These are phyloP conservation scores for Hemileia vastatrix DNA, from an alignment of 1,284 basidiomycete species.

Conservation along the genomic window DNA sequence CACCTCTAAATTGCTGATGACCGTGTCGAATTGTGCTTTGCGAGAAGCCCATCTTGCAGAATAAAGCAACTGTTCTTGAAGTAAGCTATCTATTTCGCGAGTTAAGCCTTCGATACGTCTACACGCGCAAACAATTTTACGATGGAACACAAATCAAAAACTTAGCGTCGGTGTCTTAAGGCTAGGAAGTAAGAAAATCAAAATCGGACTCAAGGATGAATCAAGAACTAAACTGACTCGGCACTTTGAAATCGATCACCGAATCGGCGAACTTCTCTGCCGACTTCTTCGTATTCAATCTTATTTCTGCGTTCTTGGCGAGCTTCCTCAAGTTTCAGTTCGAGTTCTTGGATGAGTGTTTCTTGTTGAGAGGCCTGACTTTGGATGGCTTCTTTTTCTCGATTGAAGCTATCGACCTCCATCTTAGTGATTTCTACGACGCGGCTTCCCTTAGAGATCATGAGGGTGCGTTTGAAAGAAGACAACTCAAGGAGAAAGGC, in stretches of 20 bases:
- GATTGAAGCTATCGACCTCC: conserved; percentile 1
- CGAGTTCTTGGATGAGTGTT: not conserved
- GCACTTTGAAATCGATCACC: conserved; percentile 22
- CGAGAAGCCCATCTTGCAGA: conserved; percentile 14
- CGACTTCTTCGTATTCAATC: conserved; percentile 19
- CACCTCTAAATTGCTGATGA: conserved; percentile 16
- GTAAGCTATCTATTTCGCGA: conserved; percentile 10
- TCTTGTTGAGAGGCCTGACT: not conserved
- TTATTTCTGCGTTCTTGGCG: conserved; percentile 10
- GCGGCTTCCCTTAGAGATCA: not conserved
- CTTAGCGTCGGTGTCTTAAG: not conserved
- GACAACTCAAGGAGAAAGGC: conserved; percentile 6
- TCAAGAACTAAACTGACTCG: conserved; percentile 7
- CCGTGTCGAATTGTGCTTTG: conserved; percentile 17
- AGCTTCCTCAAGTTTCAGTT: conserved; percentile 16
- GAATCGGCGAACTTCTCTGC: conserved; percentile 17
- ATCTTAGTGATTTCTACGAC: not conserved
- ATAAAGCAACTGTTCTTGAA: conserved; percentile 18
- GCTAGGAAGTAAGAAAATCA: not conserved
- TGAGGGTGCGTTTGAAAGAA: not conserved
- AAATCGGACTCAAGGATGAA: no score
- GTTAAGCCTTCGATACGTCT: conserved; percentile 18
- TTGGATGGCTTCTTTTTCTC: not conserved
- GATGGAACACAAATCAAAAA: not conserved
- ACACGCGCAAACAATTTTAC: not conserved